A percentile compares a stretch with the other conserved stretches of the same genome.
phyloP scores from a whole-genome alignment of 2,329 filamentous ascomycete species.

The Ilyonectria robusta region DNA sequence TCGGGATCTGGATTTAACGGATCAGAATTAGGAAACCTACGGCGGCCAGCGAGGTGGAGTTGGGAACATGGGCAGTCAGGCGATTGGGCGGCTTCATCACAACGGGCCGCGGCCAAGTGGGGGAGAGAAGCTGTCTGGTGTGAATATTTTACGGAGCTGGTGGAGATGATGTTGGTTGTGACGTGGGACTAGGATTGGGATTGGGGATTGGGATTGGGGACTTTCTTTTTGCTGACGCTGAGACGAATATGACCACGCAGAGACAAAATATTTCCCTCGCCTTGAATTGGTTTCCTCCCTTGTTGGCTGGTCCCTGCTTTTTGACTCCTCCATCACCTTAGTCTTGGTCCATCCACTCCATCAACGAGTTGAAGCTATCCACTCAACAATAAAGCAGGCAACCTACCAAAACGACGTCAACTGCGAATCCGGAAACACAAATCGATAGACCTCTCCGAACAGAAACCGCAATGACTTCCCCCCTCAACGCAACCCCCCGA shows the following conservation, averaged over 20 bases:
- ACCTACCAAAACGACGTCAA: not conserved
- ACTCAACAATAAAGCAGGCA: not conserved
- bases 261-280: not conserved
- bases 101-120: not conserved
- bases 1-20: not conserved
- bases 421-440: not conserved
- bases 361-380: not conserved
- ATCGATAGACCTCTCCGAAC: not conserved
- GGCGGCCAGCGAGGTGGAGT: constrained; percentile 13
- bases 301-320: not conserved
- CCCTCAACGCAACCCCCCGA: not conserved
- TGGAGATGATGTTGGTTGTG: not conserved
- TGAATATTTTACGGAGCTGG: not conserved
- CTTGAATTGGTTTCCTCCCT: not conserved
- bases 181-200: not conserved
- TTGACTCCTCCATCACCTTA: not conserved
- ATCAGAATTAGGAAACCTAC: constrained; percentile 2
- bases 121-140: not conserved
- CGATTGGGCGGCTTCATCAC: not conserved
- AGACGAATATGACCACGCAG: not conserved
- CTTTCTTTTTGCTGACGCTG: not conserved
- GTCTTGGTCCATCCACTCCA: not conserved
- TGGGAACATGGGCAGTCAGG: not conserved
- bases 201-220: not conserved
- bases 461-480: constrained; percentile 4